A percentile compares a stretch with the other conserved stretches of the same genome.
These are phyloP conservation scores for Jamesozyma rosinii DNA, from an alignment of 805 yeast genomes.

Conservation along the genomic window DNA sequence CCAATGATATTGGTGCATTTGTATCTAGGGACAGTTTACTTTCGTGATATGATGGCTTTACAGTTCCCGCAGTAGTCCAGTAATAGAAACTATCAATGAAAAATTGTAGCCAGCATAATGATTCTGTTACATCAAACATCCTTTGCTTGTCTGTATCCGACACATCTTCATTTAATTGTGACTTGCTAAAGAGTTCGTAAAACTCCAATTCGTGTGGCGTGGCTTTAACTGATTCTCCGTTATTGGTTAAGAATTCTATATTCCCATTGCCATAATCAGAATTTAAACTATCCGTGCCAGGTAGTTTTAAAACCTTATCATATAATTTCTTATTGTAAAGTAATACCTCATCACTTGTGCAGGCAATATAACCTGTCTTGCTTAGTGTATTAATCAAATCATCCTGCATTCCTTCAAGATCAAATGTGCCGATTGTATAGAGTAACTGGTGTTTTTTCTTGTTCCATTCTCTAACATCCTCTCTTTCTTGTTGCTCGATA, in stretches of 20 bases:
- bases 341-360: constrained; percentile 28
- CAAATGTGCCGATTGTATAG: constrained; percentile 11
- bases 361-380: constrained; percentile 20
- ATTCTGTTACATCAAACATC: constrained; percentile 14
- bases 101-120: constrained; percentile 27
- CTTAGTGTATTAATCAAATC: neutral
- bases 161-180: constrained; percentile 12
- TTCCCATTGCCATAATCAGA: neutral
- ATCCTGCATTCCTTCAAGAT: constrained; percentile 8
- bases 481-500: neutral
- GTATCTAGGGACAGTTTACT: neutral
- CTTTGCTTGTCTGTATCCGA: constrained; percentile 7
- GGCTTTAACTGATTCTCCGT: constrained; percentile 14
- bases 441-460: neutral
- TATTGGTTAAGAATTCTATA: constrained; percentile 7
- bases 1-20: neutral
- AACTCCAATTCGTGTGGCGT: constrained; percentile 24
- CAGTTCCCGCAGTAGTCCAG: constrained; percentile 24
- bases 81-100: constrained; percentile 25
- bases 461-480: neutral
- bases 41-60: constrained; percentile 21
- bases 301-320: constrained; percentile 20
- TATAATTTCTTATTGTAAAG: constrained; percentile 18
- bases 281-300: constrained; percentile 4
- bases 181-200: constrained; percentile 10